A percentile compares a stretch with the other conserved stretches of the same genome.
phyloP scores from a whole-genome alignment of 139 green algal species.

The Ettlia oleoabundans region DNA sequence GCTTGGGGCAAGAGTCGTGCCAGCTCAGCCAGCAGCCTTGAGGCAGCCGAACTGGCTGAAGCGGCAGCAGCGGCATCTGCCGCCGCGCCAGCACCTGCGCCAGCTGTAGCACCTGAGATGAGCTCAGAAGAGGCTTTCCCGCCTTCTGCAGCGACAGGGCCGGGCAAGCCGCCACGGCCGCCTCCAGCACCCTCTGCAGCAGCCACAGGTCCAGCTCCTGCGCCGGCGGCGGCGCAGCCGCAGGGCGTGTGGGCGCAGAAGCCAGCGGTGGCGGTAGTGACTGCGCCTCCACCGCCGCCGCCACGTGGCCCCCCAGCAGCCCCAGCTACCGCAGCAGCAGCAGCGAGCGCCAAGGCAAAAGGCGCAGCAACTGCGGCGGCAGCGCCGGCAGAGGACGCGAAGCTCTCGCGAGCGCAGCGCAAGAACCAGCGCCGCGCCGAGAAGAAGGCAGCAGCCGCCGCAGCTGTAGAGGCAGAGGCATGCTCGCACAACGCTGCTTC shows the following conservation, averaged over 20 bases:
- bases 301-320: not conserved
- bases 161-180: constrained; percentile 3
- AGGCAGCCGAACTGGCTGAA: constrained; percentile 13
- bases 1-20: constrained; percentile 36
- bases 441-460: constrained; percentile 52
- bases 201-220: not conserved
- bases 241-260: constrained; percentile 22
- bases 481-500: not conserved
- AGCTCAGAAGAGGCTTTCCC: constrained; percentile 17
- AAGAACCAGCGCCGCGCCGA: constrained; percentile 78
- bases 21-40: constrained; percentile 25
- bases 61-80: not conserved
- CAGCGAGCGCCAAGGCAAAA: not conserved
- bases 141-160: not conserved
- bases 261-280: constrained; percentile 1
- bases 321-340: not conserved
- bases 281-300: not conserved
- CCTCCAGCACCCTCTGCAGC: not conserved
- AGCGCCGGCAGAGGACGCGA: constrained; percentile 12
- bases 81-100: not conserved
- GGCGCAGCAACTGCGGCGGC: not conserved
- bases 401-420: constrained; percentile 69
- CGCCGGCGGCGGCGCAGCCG: not conserved
- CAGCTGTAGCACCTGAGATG: not conserved
- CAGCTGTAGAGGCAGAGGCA: not conserved